Evolutionary conservation across 441 rosid genomes (phyloP).

Genomic region (Bocquillonia castaneifolia): DNA sequence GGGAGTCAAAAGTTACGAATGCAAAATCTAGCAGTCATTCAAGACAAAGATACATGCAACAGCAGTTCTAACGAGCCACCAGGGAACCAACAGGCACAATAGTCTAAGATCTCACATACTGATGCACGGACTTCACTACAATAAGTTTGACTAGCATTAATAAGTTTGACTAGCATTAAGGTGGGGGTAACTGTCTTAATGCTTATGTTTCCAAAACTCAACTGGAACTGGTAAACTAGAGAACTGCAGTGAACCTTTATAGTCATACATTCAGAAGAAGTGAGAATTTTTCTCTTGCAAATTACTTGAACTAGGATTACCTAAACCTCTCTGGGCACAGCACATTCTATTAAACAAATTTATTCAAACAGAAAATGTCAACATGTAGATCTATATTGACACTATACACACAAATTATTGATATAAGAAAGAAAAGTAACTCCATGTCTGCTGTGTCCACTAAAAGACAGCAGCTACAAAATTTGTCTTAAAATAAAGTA

Average conservation of each 20-base stretch:
- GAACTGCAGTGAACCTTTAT: neutral
- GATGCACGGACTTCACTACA: neutral
- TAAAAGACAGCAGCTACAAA: neutral
- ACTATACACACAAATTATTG: neutral
- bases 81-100: slow-evolving; percentile 5
- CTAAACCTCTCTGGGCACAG: neutral
- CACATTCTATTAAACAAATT: neutral
- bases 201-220: neutral
- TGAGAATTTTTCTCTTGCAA: neutral
- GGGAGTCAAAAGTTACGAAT: neutral
- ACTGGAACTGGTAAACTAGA: neutral
- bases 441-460: too few relatives aligned
- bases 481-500: neutral
- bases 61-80: slow-evolving; percentile 16
- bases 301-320: neutral
- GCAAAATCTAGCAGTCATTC: neutral
- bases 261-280: neutral
- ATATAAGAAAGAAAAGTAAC: neutral
- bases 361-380: neutral
- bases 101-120: slow-evolving; percentile 4
- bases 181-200: too few relatives aligned
- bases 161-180: too few relatives aligned
- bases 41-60: slow-evolving; percentile 12
- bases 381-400: neutral
- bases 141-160: neutral